Base-by-base conservation (phyloP, 192 early-diverging fungal genomes). In the Jimgerdemannia lactiflua region DNA sequence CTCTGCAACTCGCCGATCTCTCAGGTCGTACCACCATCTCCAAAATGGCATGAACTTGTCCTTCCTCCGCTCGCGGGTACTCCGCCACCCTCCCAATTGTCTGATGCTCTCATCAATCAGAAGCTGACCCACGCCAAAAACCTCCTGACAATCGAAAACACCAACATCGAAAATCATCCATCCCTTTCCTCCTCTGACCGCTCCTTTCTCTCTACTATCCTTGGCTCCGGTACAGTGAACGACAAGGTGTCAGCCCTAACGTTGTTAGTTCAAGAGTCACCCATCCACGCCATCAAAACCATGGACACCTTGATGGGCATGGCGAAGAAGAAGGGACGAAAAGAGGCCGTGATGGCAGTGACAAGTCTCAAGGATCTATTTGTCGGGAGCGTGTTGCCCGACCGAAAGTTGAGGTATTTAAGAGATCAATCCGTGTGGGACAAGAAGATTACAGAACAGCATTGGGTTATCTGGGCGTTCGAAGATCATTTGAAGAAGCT, bases 231-330 rank as follows among this genome's bases (percentile, higher is more conserved):
- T 82, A 99, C 98, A 19, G 80, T 95, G 64, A 94, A 91, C 63
- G 98, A 99, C 88, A 93, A 93, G 74, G 90, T 98, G 40, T 96
- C 96, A 19, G 97, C 97, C 20, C 80, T 99, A 70, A 96, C 96
- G 3, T 86, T 99, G 68, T 81, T 98, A 39, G 86, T 98, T 43
- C 95, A 97, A 77, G 95, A 96, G 77, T 95, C 95, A 6, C 96
- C 98, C 3, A 67, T 98, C 18, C 98, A 99, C 79, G 89, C 84
- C 59, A 77, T 91, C 54, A 85, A 84, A 74, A 88, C 91, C 10
- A 82, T 98, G 42, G 84, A 88, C 4, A 91, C 91, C 68, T 82
- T 99, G 20, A 90, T 95, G 81, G 80, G 87, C 54, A 96, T 98
- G 94, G 92, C 92, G 10, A 84, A 89, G 64, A 98, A 98, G 86